Conservation (phyloP, 2,329 filamentous ascomycete species). For the Periconia macrospinosa region DNA sequence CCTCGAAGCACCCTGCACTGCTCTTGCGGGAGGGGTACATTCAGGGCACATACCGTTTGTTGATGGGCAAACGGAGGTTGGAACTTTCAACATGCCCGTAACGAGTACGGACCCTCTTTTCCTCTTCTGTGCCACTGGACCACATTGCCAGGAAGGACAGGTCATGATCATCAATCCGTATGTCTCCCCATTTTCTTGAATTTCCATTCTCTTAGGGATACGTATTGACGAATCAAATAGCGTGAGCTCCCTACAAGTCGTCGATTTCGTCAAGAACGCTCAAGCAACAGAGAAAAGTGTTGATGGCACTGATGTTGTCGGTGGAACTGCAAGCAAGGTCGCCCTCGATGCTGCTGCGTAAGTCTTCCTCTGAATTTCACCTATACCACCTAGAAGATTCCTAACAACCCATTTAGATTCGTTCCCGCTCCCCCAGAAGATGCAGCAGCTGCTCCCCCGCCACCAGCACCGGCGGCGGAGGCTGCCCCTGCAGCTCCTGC, state of each 20-base stretch:
- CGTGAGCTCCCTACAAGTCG: conserved; percentile 22
- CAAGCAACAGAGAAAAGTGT: conserved; percentile 23
- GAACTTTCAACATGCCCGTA: conserved; percentile 35
- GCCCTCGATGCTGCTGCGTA: conserved; percentile 28
- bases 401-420: conserved; percentile 16
- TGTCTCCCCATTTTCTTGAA: not conserved
- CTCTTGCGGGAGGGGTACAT: conserved; percentile 30
- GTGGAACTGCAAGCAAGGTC: conserved; percentile 26
- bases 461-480: not conserved
- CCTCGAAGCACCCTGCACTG: conserved; percentile 25
- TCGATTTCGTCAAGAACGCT: conserved; percentile 28
- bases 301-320: conserved; percentile 23
- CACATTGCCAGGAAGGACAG: conserved; percentile 33
- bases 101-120: conserved; percentile 33
- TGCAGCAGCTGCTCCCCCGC: conserved; percentile 15
- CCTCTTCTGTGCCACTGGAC: conserved; percentile 34
- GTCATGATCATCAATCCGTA: conserved; percentile 33
- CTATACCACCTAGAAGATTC: not conserved
- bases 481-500: too few species aligned
- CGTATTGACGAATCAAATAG: conserved; percentile 4
- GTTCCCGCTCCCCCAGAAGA: conserved; percentile 24
- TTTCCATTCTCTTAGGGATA: not conserved
- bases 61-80: conserved; percentile 31
- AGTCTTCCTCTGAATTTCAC: conserved; percentile 2
- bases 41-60: conserved; percentile 33